A percentile compares a stretch with the other conserved stretches of the same genome.
phyloP scores from a whole-genome alignment of 495 filamentous ascomycete genomes.

The Wilcoxina mikolae region DNA sequence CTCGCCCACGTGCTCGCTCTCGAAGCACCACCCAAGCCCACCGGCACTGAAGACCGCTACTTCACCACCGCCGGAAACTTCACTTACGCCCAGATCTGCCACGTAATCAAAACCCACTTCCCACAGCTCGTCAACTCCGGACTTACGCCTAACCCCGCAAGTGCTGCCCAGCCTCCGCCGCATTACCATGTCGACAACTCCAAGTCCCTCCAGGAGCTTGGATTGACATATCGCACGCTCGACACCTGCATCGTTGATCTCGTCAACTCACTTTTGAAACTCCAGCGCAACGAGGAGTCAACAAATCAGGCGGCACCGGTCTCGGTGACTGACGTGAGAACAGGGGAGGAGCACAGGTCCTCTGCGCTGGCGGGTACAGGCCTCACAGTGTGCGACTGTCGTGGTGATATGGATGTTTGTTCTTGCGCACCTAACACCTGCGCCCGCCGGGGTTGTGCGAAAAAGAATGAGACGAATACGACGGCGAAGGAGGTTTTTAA shows the following conservation, averaged over 20 bases:
- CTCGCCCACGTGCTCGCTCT: constrained; percentile 56
- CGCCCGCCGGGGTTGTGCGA: not conserved
- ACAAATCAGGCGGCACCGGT: not conserved
- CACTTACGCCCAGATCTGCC: constrained; percentile 15
- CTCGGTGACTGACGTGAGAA: not conserved
- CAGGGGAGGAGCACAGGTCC: constrained; percentile 4
- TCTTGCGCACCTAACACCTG: not conserved
- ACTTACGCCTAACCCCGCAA: constrained; percentile 16
- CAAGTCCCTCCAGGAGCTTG: constrained; percentile 41
- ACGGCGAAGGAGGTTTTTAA: not conserved
- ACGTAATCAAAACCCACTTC: constrained; percentile 42
- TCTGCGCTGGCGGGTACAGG: not conserved
- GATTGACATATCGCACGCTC: constrained; percentile 40
- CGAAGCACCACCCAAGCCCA: constrained; percentile 39
- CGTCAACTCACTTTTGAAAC: constrained; percentile 34
- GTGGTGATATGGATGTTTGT: not conserved
- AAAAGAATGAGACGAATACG: not conserved
- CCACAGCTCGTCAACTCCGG: constrained; percentile 35
- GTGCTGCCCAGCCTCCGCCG: constrained; percentile 4
- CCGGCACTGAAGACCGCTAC: constrained; percentile 49
- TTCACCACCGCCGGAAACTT: constrained; percentile 43
- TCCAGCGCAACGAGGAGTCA: not conserved
- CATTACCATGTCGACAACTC: constrained; percentile 34
- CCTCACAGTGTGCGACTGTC: constrained; percentile 4
- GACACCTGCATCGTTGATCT: constrained; percentile 44